Evolutionary conservation across 805 yeast genomes (phyloP), one percentile per base, ranked within the genome.

Genomic region (Groenewaldozyma tartarivorans): DNA sequence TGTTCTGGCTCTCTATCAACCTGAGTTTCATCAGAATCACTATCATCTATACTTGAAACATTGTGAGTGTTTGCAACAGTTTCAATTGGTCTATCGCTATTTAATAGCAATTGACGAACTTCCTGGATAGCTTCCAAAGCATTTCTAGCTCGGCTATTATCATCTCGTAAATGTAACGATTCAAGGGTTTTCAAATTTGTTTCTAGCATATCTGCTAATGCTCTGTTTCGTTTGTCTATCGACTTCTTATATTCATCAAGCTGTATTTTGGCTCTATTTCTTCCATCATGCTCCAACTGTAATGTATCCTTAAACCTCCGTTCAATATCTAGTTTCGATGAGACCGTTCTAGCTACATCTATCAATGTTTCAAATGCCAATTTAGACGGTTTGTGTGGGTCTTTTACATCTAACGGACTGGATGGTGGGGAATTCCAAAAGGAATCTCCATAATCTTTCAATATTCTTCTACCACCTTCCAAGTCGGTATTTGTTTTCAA

Each of bases 1-100:
- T 5, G 20, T 11, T 4, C 27, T 13, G 7, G 7, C 29, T 7
- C 29, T 9, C 11, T 24, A 13, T 51, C 54, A 27, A 50, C 42
- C 20, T 52, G 52, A 11, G 54, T 45, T 17, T 44, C 41, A 2
- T 52, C 29, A 2, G 40, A 41, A 2, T 51, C 52, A 2, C 49
- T 36, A 19, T 35, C 20, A 3, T 16, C 4, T 3, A 15, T 35
- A 4, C 11, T 17, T 6, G 20, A 5, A 13, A 4, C 20, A 20
- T 21, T 3, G 19, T 20, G 11, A 9, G 7, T 35, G 16, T 22
- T 24, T 4, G 7, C 29, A 20, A 16, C 11, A 15, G 4, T 35
- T 13, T 4, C 27, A 16, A 32, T 3, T 5, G 34, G 31, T n/a
- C 37, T 16, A 19, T 26, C 32, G 5, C 18, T 21, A 35, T 48